Evolutionary conservation across 139 green algal species (phyloP), one percentile per base, ranked within the genome.

Genomic region (Limnomonas spitsbergensis): DNA sequence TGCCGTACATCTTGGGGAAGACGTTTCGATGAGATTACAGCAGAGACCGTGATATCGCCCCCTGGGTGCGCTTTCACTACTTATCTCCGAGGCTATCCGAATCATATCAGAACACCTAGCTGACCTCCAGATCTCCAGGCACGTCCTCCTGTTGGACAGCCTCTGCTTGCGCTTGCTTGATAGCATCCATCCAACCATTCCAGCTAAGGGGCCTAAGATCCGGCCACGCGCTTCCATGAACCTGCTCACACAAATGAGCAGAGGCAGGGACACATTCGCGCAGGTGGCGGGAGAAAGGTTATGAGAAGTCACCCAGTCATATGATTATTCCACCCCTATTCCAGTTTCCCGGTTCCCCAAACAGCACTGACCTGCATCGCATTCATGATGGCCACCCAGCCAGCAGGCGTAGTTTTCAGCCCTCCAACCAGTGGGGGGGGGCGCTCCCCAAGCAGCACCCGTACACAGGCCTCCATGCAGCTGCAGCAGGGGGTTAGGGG

Each of bases 401-500:
- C 82, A 3, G 66, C 36, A 27, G 37, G 66, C 68, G 20, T 75
- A 54, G 69, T 52, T 53, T 56, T 47, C 82, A 78, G 78, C 24
- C 42, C 56, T 1, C 75, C 75, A 9, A 47, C 31, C 53, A 87
- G 78, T 38, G 40, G 81, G 34, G 78, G 54, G 27, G 86, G 86
- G 35, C 76, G 35, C 73, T 89, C 82, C 0, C 91, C 91, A 47
- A 94, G 87, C 69, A 94, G 74, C 73, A 92, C 91, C 1, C 88
- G 79, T 72, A 92, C 20, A 47, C 85, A 89, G 1, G 84, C 85
- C 80, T 94, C 90, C 3, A 80, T 81, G n/a, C 81, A 81, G 27
- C 61, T 36, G 39, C 75, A 74, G 56, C 31, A 2, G 38, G n/a
- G 14, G n/a, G 29, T 4, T 27, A 4, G n/a, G n/a, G n/a, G n/a